Conservation (phyloP, 257 asterid genomes). For the Plantago major region DNA sequence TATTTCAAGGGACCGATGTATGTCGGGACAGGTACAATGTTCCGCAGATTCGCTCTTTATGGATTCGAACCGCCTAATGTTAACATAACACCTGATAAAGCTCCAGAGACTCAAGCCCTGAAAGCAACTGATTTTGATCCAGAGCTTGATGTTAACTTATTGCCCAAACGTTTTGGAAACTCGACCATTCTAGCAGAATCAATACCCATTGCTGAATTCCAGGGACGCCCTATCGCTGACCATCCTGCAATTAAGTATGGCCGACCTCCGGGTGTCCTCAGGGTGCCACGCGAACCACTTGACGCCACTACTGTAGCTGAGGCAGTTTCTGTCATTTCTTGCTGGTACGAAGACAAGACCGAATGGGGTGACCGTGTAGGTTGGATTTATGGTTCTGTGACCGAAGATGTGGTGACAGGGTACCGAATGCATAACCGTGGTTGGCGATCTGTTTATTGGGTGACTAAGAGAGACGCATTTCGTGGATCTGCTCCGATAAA, state of each 20-base stretch:
- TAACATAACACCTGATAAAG: slow-evolving; percentile 24
- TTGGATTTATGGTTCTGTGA: slow-evolving; percentile 64
- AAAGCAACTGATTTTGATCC: slow-evolving; percentile 44
- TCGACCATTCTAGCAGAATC: slow-evolving; percentile 47
- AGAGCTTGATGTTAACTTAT: slow-evolving; percentile 39
- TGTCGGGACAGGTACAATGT: slow-evolving; percentile 62
- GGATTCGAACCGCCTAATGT: slow-evolving; percentile 55
- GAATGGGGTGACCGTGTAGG: slow-evolving; percentile 75
- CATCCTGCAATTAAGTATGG: slow-evolving; percentile 64
- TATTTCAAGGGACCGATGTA: slow-evolving; percentile 50
- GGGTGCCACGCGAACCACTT: slow-evolving; percentile 42
- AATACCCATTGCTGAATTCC: slow-evolving; percentile 50
- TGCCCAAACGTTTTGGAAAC: slow-evolving; percentile 57
- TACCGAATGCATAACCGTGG: slow-evolving; percentile 69
- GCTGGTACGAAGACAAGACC: slow-evolving; percentile 69
- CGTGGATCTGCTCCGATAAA: slow-evolving; percentile 68
- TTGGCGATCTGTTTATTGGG: slow-evolving; percentile 60
- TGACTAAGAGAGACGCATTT: slow-evolving; percentile 54
- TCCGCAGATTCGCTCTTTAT: slow-evolving; percentile 54
- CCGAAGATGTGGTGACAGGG: slow-evolving; percentile 71
- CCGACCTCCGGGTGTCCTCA: slow-evolving; percentile 47
- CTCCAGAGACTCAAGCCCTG: slow-evolving; percentile 31
- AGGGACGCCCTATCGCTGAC: slow-evolving; percentile 58
- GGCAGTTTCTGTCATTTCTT: slow-evolving; percentile 50
- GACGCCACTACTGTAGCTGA: slow-evolving; percentile 58